Conservation (phyloP, 2,329 filamentous ascomycete species). For the Phialophora macrospora region DNA sequence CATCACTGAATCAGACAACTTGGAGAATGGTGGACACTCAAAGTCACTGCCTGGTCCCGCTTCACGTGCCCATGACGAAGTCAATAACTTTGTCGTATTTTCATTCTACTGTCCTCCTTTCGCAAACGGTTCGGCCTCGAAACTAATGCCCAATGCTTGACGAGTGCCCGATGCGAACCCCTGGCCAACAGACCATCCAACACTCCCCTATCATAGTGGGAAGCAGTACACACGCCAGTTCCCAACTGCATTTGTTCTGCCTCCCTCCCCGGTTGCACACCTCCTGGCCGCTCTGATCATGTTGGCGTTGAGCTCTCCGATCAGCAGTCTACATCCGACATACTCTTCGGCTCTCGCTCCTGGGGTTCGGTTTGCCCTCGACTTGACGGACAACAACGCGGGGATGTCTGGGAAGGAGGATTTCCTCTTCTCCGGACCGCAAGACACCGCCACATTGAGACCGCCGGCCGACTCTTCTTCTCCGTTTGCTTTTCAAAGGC, state of each 20-base stretch:
- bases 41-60: conserved; percentile 22
- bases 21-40: conserved; percentile 5
- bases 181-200: conserved; percentile 21
- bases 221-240: conserved; percentile 21
- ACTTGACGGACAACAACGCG: conserved; percentile 30
- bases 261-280: conserved; percentile 20
- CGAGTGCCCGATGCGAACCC: conserved; percentile 28
- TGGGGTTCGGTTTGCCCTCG: conserved; percentile 35
- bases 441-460: conserved; percentile 24
- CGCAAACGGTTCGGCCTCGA: conserved; percentile 21
- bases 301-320: conserved; percentile 34
- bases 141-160: conserved; percentile 32
- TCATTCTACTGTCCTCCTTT: conserved; percentile 16
- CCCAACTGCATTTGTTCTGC: conserved; percentile 12
- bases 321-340: conserved; percentile 29
- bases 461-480: conserved; percentile 23
- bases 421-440: conserved; percentile 23
- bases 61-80: conserved; percentile 33
- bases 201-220: conserved; percentile 27
- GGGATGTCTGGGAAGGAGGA: conserved; percentile 31
- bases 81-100: conserved; percentile 27
- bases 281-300: conserved; percentile 30
- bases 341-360: conserved; percentile 32
- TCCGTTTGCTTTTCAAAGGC: conserved; percentile 26
- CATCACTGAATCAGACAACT: conserved; percentile 30